Conservation (phyloP, 192 early-diverging fungal genomes). For the Coemansia erecta region DNA sequence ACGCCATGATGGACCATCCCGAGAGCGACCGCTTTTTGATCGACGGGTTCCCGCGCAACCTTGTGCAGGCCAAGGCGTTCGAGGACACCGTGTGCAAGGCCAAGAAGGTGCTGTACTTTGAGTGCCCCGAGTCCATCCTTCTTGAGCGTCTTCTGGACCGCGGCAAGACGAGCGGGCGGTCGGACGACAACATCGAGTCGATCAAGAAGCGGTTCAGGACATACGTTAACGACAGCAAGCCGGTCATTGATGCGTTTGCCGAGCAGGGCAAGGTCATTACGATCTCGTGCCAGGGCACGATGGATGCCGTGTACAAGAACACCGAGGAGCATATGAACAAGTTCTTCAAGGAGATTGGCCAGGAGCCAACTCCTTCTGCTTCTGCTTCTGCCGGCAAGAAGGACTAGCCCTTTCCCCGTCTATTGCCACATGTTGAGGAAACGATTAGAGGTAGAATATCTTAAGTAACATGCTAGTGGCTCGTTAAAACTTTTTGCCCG, state of each 20-base stretch:
- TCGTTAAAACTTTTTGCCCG: slow-evolving; percentile 16
- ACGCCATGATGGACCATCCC: slow-evolving; percentile 76
- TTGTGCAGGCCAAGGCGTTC: slow-evolving; percentile 93
- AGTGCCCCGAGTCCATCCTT: slow-evolving; percentile 93
- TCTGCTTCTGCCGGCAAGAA: background rate
- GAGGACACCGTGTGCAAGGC: slow-evolving; percentile 78
- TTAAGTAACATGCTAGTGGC: too few relatives aligned
- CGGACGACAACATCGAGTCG: slow-evolving; percentile 93
- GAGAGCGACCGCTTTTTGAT: slow-evolving; percentile 80
- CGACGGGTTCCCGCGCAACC: slow-evolving; percentile 93
- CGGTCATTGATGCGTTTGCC: slow-evolving; percentile 83
- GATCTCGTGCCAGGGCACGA: slow-evolving; percentile 62
- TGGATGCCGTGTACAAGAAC: slow-evolving; percentile 67
- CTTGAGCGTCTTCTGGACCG: slow-evolving; percentile 86
- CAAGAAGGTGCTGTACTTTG: slow-evolving; percentile 85
- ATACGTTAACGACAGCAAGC: slow-evolving; percentile 83
- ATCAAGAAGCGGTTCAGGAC: slow-evolving; percentile 93
- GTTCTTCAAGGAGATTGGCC: slow-evolving; percentile 43
- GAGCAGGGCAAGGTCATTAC: slow-evolving; percentile 77
- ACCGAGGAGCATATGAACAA: slow-evolving; percentile 50
- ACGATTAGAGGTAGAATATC: too few relatives aligned
- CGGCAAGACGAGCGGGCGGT: slow-evolving; percentile 89
- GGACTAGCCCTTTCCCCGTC: background rate
- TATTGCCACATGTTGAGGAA: too few relatives aligned
- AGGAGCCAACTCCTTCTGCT: slow-evolving; percentile 4